phyloP scores from a whole-genome alignment of 305 asterid species.

The Coffea humblotiana region DNA sequence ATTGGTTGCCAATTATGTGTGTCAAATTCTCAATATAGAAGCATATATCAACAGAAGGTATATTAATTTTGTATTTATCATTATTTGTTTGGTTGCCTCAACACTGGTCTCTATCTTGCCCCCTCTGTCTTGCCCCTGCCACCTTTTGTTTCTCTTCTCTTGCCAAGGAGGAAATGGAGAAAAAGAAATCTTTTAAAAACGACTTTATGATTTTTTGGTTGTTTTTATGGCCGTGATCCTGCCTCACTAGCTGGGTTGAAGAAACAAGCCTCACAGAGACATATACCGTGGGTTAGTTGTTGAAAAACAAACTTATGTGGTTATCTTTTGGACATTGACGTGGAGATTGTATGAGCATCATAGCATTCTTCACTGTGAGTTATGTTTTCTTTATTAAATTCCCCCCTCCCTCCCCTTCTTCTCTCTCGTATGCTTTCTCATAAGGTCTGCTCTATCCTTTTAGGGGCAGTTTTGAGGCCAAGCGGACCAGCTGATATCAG shows the following conservation, averaged over 20 bases:
- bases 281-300: background rate
- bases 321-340: background rate
- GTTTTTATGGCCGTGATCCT: background rate
- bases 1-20: slow-evolving; percentile 8
- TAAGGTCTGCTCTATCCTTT: background rate
- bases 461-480: slow-evolving; percentile 2
- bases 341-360: background rate
- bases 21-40: slow-evolving; percentile 4
- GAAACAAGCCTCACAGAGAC: background rate
- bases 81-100: background rate
- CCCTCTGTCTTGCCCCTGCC: background rate
- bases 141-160: background rate
- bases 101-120: background rate
- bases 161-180: background rate
- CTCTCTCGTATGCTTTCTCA: background rate
- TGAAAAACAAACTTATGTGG: too few relatives aligned
- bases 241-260: background rate
- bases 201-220: background rate
- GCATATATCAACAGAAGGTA: background rate
- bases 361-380: background rate
- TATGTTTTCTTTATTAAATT: background rate
- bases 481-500: background rate
- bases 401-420: background rate
- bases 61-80: background rate
- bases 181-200: background rate